Evolutionary conservation across 805 yeast species (phyloP).

Genomic region (Dipodascopsis uninucleata): DNA sequence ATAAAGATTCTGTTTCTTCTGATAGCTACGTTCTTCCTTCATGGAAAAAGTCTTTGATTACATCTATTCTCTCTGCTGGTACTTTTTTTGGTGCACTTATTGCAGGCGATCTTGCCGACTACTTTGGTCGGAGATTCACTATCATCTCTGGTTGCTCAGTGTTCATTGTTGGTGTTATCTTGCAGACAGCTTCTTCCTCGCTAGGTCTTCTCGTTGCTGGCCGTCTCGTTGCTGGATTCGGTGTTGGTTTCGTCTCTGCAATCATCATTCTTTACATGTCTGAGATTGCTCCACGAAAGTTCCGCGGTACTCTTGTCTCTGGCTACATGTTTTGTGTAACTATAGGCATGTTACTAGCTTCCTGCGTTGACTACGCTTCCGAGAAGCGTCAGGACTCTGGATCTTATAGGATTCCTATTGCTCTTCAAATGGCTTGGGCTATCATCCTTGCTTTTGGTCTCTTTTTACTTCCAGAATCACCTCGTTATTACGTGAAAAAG

Average conservation of each 20-base stretch:
- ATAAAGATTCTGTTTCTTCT: conserved; percentile 5
- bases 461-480: conserved; percentile 68
- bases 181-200: conserved; percentile 74
- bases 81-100: conserved; percentile 73
- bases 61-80: conserved; percentile 91
- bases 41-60: conserved; percentile 55
- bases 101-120: conserved; percentile 80
- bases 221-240: conserved; percentile 57
- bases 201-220: conserved; percentile 82
- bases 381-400: conserved; percentile 50
- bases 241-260: conserved; percentile 74
- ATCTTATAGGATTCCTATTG: conserved; percentile 72
- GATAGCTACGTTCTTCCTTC: conserved; percentile 8
- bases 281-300: conserved; percentile 71
- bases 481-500: conserved; percentile 63
- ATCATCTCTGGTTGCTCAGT: conserved; percentile 67
- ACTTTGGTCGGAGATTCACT: conserved; percentile 77
- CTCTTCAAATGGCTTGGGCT: conserved; percentile 70
- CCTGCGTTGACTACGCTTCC: conserved; percentile 69
- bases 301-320: conserved; percentile 73
- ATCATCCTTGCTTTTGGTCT: conserved; percentile 57
- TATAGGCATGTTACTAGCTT: conserved; percentile 68
- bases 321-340: conserved; percentile 74
- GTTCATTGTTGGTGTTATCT: conserved; percentile 75
- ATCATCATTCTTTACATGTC: conserved; percentile 75